Evolutionary conservation across 345 rosid species (phyloP).

Genomic region (Orychophragmus violaceus): DNA sequence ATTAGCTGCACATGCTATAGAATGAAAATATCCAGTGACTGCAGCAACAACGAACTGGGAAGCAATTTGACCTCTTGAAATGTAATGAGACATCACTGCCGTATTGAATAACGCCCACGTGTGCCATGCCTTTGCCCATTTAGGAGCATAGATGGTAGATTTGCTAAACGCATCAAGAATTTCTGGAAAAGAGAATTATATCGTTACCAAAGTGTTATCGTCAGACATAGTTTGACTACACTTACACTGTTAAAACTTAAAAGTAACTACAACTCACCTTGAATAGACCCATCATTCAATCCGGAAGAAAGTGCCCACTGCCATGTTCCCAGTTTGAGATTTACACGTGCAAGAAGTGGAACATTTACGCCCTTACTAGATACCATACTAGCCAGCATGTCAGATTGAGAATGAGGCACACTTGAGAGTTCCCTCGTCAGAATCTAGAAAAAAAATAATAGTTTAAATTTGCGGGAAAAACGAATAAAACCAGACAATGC

Average conservation of each 20-base stretch:
- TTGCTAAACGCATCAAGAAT: conserved; percentile 65
- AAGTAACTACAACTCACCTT: conserved; percentile 46
- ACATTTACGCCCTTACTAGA: conserved; percentile 46
- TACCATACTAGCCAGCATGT: conserved; percentile 38
- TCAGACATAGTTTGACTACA: conserved; percentile 13
- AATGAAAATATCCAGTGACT: conserved; percentile 97
- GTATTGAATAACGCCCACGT: conserved; percentile 97
- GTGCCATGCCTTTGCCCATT: conserved; percentile 99
- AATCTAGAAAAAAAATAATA: conserved; percentile 36
- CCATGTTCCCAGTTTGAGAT: conserved; percentile 84
- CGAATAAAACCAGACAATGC: conserved; percentile 6
- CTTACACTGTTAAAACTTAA: background rate
- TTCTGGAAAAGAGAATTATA: conserved; percentile 39
- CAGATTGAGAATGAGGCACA: conserved; percentile 49
- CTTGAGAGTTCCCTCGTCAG: conserved; percentile 70
- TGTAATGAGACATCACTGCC: conserved; percentile 94
- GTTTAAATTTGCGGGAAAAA: conserved; percentile 18
- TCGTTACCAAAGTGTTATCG: background rate
- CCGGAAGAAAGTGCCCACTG: conserved; percentile 87
- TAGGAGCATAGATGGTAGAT: conserved; percentile 69
- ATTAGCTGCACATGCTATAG: conserved; percentile 89
- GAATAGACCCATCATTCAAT: conserved; percentile 79
- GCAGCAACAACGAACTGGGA: conserved; percentile 86
- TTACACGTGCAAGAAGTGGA: conserved; percentile 81
- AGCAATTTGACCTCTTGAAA: conserved; percentile 57